Conservation (phyloP, 108 stramenopile genomes). For the Schizochytrium sp. region DNA sequence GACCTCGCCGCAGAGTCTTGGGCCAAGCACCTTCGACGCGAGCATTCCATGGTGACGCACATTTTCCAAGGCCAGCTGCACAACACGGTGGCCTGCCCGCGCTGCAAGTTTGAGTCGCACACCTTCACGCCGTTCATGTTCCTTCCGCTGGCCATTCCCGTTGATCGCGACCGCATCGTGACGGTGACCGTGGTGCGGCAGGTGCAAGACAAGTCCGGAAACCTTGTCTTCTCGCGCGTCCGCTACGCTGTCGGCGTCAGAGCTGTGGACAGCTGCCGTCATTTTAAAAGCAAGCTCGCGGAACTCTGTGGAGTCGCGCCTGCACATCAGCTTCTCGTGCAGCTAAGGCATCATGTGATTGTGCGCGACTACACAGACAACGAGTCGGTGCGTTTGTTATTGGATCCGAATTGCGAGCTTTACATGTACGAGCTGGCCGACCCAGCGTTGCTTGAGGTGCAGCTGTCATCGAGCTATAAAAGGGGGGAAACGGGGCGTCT, state of each 20-base stretch:
- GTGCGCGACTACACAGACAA: neutral
- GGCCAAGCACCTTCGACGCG: slow-evolving; percentile 69
- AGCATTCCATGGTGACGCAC: slow-evolving; percentile 71
- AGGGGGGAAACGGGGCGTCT: no score
- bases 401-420: neutral
- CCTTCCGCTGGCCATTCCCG: neutral
- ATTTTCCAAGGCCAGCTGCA: slow-evolving; percentile 89
- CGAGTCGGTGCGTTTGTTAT: neutral
- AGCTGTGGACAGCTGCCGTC: neutral
- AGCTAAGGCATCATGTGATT: neutral
- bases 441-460: neutral
- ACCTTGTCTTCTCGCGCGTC: neutral
- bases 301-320: neutral
- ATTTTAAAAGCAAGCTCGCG: neutral
- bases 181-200: neutral
- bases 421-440: neutral
- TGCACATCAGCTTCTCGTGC: neutral
- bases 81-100: slow-evolving; percentile 64
- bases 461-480: neutral
- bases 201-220: no score
- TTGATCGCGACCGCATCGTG: neutral
- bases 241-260: neutral
- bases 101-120: neutral
- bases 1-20: slow-evolving; percentile 84
- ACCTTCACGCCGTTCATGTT: neutral